Evolutionary conservation across 169 alveolate species (phyloP).

Genomic region (Cryptosporidium ryanae): DNA sequence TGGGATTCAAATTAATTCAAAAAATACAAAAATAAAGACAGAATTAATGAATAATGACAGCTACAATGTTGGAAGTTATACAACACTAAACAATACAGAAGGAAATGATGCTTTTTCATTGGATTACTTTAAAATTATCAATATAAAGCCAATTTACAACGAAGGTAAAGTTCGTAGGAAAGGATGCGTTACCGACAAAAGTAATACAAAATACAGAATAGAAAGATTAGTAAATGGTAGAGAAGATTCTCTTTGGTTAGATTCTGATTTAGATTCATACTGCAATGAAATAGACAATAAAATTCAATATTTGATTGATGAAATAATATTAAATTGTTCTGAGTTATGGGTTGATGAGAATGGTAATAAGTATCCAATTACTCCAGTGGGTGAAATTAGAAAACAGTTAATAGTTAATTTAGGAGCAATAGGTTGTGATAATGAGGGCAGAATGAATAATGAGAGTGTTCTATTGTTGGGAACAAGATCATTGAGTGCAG

Average conservation of each 20-base stretch:
- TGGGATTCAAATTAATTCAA: neutral
- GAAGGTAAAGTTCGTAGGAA: conserved; percentile 29
- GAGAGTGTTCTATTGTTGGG: conserved; percentile 53
- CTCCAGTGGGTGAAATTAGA: conserved; percentile 62
- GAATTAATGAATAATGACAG: neutral
- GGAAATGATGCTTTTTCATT: neutral
- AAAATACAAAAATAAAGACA: neutral
- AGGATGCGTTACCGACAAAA: conserved; percentile 70
- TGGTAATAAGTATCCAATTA: conserved; percentile 59
- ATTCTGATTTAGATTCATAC: conserved; percentile 54
- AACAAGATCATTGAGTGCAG: conserved; percentile 33
- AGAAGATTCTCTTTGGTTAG: conserved; percentile 63
- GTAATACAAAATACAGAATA: conserved; percentile 25
- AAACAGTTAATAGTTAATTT: conserved; percentile 31
- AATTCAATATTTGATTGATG: conserved; percentile 45
- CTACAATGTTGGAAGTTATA: conserved; percentile 15
- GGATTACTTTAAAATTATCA: neutral
- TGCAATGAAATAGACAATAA: conserved; percentile 37
- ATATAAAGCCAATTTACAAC: conserved; percentile 3
- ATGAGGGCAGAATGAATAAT: conserved; percentile 54
- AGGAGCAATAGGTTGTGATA: conserved; percentile 68
- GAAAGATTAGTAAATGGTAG: neutral
- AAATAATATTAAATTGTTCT: conserved; percentile 33
- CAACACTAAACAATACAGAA: conserved; percentile 7
- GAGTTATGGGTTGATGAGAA: conserved; percentile 57